A percentile compares a stretch with the other conserved stretches of the same genome.
phyloP scores from a whole-genome alignment of 495 filamentous ascomycete species.

The Xylaria castorea region DNA sequence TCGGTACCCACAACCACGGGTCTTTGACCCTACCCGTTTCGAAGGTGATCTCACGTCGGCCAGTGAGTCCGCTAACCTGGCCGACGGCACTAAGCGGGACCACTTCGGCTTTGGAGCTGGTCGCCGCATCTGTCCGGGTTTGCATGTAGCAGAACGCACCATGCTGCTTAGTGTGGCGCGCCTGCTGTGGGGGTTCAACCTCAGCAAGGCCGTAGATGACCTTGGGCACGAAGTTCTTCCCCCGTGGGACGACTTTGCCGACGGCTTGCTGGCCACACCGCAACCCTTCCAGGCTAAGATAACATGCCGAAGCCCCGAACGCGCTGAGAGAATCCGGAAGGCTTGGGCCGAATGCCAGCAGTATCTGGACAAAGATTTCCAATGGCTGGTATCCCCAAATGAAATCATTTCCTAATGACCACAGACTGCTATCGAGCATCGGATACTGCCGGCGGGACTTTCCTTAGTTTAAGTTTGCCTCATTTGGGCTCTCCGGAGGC shows the following conservation, averaged over 20 bases:
- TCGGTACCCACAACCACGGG: conserved; percentile 1
- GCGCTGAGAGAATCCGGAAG: not conserved
- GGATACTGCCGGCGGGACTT: not conserved
- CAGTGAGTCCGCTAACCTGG: not conserved
- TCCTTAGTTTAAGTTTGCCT: not conserved
- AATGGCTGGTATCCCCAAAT: not conserved
- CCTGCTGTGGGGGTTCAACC: conserved; percentile 54
- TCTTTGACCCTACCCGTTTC: not conserved
- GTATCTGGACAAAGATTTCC: not conserved
- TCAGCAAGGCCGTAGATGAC: not conserved
- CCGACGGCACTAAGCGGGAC: not conserved
- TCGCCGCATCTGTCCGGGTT: conserved; percentile 58
- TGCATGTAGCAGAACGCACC: conserved; percentile 57
- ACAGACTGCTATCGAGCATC: not conserved
- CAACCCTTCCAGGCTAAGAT: not conserved
- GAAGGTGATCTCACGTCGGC: not conserved
- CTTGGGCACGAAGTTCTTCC: not conserved
- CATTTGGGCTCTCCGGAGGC: not conserved
- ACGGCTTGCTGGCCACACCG: not conserved
- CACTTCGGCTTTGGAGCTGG: conserved; percentile 58
- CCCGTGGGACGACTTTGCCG: not conserved
- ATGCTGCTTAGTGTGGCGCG: conserved; percentile 54
- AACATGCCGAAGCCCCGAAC: not conserved
- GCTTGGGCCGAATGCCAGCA: conserved; percentile 8
- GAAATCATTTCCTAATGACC: not conserved